Percentiles rank a stretch among this genome's conserved stretches.
phyloP scores from a whole-genome alignment of 208 protist species.

The Leishmania tarentolae region DNA sequence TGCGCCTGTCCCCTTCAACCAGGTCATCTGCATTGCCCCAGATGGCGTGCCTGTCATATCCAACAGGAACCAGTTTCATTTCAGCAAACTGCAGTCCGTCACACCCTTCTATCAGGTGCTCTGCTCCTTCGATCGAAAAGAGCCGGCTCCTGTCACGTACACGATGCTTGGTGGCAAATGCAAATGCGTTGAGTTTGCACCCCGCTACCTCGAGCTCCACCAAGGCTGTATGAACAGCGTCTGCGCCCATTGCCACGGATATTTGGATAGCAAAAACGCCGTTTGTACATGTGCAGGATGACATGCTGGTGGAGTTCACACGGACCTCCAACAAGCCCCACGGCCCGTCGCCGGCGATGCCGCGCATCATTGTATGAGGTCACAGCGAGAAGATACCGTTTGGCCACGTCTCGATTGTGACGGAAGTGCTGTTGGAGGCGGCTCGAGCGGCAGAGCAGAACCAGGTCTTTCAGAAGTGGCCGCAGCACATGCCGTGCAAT shows the following conservation, averaged over 20 bases:
- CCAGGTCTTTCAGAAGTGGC: conserved; percentile 61
- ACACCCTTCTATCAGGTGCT: conserved; percentile 38
- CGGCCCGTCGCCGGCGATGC: conserved; percentile 29
- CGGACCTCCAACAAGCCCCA: conserved; percentile 42
- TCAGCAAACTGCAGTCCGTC: conserved; percentile 54
- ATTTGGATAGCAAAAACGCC: conserved; percentile 42
- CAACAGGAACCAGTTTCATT: conserved; percentile 61
- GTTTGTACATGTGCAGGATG: conserved; percentile 31
- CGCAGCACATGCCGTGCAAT: conserved; percentile 47
- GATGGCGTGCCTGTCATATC: conserved; percentile 77
- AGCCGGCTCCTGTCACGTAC: conserved; percentile 21
- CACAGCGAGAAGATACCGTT: conserved; percentile 44
- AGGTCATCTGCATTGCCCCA: conserved; percentile 58
- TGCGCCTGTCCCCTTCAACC: conserved; percentile 55
- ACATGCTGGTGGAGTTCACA: conserved; percentile 29
- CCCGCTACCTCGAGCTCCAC: conserved; percentile 63
- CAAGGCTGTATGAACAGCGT: conserved; percentile 71
- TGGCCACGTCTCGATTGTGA: conserved; percentile 70
- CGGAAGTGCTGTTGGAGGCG: conserved; percentile 27
- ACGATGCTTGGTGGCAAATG: conserved; percentile 64
- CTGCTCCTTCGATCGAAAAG: conserved; percentile 36
- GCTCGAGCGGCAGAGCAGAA: conserved; percentile 78
- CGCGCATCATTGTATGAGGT: conserved; percentile 71
- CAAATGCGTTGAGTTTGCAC: conserved; percentile 75
- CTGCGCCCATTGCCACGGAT: conserved; percentile 55